phyloP scores from a whole-genome alignment of 2,329 filamentous ascomycete species.

The Fonsecaea monophora region DNA sequence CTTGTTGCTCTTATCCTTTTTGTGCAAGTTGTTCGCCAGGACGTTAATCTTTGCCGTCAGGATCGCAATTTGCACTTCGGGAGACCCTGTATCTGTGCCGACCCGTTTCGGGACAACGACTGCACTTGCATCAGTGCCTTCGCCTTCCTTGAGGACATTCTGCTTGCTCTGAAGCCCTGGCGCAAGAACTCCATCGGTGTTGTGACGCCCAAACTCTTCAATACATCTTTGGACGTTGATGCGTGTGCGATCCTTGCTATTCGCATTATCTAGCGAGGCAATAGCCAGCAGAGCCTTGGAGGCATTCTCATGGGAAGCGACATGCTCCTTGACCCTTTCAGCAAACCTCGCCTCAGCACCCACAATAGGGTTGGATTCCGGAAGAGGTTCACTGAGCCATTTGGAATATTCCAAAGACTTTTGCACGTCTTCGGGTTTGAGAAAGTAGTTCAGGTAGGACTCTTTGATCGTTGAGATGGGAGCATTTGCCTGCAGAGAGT shows the following conservation, averaged over 20 bases:
- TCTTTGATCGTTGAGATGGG: constrained; percentile 37
- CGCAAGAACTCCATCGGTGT: constrained; percentile 75
- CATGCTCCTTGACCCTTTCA: constrained; percentile 37
- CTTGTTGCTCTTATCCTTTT: constrained; percentile 92
- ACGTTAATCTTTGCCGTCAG: constrained; percentile 91
- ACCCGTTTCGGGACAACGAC: constrained; percentile 60
- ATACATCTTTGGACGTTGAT: constrained; percentile 86
- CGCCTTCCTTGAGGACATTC: background rate
- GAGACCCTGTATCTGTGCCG: constrained; percentile 92
- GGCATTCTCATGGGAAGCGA: constrained; percentile 70
- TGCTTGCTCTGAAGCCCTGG: constrained; percentile 59
- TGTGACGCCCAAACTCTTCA: constrained; percentile 86
- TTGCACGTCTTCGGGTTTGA: constrained; percentile 72
- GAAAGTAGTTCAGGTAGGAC: constrained; percentile 73
- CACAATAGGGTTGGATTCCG: constrained; percentile 21
- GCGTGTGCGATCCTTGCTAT: constrained; percentile 76
- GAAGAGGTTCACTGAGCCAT: constrained; percentile 60
- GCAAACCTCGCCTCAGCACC: constrained; percentile 52
- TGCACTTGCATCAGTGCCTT: constrained; percentile 18
- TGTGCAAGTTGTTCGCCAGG: constrained; percentile 73
- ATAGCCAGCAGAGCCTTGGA: constrained; percentile 80
- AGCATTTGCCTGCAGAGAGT: constrained; percentile 67
- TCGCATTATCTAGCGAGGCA: constrained; percentile 76
- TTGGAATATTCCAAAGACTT: constrained; percentile 71
- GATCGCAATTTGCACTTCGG: constrained; percentile 97